Base-by-base conservation (phyloP, 768 basidiomycete species). In the Cyclocybe cylindracea region DNA sequence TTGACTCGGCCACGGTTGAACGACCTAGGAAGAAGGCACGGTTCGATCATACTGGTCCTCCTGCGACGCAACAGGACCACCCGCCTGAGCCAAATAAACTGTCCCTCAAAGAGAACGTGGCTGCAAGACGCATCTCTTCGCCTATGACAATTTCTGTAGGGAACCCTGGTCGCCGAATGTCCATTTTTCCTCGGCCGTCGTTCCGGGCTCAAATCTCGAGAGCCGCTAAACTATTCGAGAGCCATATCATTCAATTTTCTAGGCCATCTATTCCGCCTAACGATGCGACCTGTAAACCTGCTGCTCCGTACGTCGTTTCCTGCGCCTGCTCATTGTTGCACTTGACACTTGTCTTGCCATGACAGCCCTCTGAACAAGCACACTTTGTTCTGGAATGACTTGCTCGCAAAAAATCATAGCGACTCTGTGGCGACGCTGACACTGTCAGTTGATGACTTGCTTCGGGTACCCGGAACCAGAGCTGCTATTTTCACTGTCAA, bases 401-500 rank as follows among this genome's bases (percentile, higher is more conserved):
- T 65, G 18, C 40, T 62, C 10, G 55, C 56, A n/a, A 61, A 52
- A 39, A 45, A 39, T 35, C 39, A 53, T 10, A 50, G 38, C 38
- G 52, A 57, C 11, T 48, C 39, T 36, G 45, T 36, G 6, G 50
- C 45, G 10, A 34, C 44, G 14, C 39, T 64, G 36, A 58, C 14
- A 14, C 50, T 68, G 14, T 60, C 51, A 9, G 47, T 66, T 14
- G 51, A 58, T 4, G 63, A 65, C 34, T 52, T 66, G 10, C 46
- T 61, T 44, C 46, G 49, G 33, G 61, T 62, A 45, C 66, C 65
- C 10, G 24, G 19, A 9, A 53, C 60, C 9, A 56, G 54, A 36
- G 61, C 59, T 35, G 58, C 56, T 34, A 51, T 66, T 47, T 66
- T 68, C 53, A 54, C 57, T 41, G 54, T 61, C 13, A 57, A 60